phyloP scores from a whole-genome alignment of 345 rosid genomes.

The Streptanthus diversifolius region DNA sequence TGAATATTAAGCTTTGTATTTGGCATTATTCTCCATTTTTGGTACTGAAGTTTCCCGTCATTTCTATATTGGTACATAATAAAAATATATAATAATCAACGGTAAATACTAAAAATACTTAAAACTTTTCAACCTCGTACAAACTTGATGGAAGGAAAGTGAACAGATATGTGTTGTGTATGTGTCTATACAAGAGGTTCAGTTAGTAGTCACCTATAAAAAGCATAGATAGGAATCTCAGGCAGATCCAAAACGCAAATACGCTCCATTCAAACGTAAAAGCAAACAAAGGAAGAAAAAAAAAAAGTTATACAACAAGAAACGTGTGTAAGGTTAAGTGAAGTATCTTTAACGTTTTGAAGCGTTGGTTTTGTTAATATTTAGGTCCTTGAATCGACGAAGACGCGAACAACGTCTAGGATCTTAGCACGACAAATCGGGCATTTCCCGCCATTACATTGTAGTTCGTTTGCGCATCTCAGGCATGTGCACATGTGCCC shows the following conservation, averaged over 20 bases:
- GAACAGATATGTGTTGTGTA: slow-evolving; percentile 6
- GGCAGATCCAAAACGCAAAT: slow-evolving; percentile 22
- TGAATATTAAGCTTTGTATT: not conserved
- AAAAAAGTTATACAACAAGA: not conserved
- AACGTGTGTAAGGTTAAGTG: not conserved
- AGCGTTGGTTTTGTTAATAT: not conserved
- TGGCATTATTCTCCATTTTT: not conserved
- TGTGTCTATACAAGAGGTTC: slow-evolving; percentile 1
- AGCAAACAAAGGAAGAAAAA: not conserved
- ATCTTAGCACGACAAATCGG: slow-evolving; percentile 76
- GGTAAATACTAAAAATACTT: not conserved
- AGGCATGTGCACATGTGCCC: slow-evolving; percentile 92
- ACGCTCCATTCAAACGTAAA: not conserved
- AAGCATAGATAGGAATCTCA: not conserved
- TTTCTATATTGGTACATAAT: not conserved
- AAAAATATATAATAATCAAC: not conserved
- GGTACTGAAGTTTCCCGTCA: not conserved
- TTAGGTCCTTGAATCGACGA: slow-evolving; percentile 38
- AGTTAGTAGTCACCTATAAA: slow-evolving; percentile 14
- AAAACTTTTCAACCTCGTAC: slow-evolving; percentile 15
- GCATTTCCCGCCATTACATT: slow-evolving; percentile 59
- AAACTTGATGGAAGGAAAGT: slow-evolving; percentile 6
- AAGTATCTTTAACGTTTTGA: slow-evolving; percentile 6
- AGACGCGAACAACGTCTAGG: slow-evolving; percentile 70
- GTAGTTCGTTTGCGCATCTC: slow-evolving; percentile 70